These are phyloP conservation scores for Solanum hybrid DNA, from an alignment of 305 asterid species.

Conservation along the genomic window DNA sequence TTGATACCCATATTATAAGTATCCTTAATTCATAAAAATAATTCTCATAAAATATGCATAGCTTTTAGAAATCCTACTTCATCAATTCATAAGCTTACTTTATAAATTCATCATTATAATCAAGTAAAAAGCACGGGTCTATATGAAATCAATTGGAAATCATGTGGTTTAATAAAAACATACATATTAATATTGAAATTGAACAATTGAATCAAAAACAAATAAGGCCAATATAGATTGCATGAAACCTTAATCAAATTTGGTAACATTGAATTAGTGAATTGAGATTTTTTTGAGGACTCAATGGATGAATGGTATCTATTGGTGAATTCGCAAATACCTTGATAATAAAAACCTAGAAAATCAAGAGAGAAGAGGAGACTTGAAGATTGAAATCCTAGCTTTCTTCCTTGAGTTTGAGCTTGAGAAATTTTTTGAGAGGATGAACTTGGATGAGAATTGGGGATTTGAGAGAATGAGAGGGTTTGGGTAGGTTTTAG, in stretches of 20 bases:
- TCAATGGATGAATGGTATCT: background rate
- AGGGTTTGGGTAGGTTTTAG: background rate
- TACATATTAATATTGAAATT: background rate
- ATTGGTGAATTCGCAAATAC: background rate
- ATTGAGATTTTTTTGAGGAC: background rate
- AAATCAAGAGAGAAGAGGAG: background rate
- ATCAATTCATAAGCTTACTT: background rate
- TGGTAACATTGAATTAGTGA: background rate
- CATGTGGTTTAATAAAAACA: background rate
- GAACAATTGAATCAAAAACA: background rate
- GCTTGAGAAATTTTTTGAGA: background rate
- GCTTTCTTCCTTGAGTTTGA: background rate
- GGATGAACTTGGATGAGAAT: background rate
- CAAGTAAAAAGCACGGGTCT: background rate
- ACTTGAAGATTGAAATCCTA: background rate
- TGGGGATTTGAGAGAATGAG: background rate
- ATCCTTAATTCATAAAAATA: background rate
- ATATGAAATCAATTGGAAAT: background rate
- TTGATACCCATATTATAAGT: background rate
- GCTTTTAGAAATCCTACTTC: background rate
- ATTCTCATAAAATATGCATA: background rate
- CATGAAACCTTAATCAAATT: background rate
- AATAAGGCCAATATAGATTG: background rate
- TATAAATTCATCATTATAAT: background rate
- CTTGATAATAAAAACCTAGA: background rate